Evolutionary conservation across 495 filamentous ascomycete species (phyloP), one percentile per base, ranked within the genome.

Genomic region (Neohortaea acidophila): DNA sequence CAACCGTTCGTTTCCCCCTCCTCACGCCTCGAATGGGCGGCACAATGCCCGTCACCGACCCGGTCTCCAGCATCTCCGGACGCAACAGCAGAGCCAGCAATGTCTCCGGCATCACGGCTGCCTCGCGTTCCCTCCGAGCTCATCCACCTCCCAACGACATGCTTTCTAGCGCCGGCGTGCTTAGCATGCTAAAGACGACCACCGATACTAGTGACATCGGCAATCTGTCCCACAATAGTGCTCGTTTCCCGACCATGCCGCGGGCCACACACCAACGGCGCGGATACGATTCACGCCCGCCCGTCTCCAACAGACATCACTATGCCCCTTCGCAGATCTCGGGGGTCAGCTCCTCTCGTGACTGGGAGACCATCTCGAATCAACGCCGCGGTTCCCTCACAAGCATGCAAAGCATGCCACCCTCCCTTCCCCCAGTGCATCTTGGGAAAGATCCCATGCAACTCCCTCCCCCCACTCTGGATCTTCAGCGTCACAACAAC

Each of bases 121-220:
- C 40, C 19, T 48, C 45, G 8, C 45, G 36, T 29, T 50, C 47
- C 11, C 14, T 45, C 15, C 41, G 45, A 25, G 54, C 59, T 8
- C 37, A 45, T 20, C 17, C 39, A 7, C 21, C 45, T 1, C 45
- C 48, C 24, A 48, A 43, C 14, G 44, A 55, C 25, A 51, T 48
- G 30, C 29, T 48, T 15, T 42, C 45, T 2, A 49, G 42, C 24
- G 53, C 57, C 4, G 53, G 43, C 17, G 54, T 62, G 17, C 48
- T 56, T 44, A 69, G 70, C 52, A 80, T 82, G 76, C 66, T 82
- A 28, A 79, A 68, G 52, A 80, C 69, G 7, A 75, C 67, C 0
- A 81, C 76, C 0, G 78, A 81, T 55, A 69, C 71, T 1, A 78
- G 76, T 12, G 73, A 79, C 38, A 70, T 81, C 33, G 75, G 71